Evolutionary conservation across 2,329 filamentous ascomycete genomes (phyloP).

Genomic region (Volutella citrinella): DNA sequence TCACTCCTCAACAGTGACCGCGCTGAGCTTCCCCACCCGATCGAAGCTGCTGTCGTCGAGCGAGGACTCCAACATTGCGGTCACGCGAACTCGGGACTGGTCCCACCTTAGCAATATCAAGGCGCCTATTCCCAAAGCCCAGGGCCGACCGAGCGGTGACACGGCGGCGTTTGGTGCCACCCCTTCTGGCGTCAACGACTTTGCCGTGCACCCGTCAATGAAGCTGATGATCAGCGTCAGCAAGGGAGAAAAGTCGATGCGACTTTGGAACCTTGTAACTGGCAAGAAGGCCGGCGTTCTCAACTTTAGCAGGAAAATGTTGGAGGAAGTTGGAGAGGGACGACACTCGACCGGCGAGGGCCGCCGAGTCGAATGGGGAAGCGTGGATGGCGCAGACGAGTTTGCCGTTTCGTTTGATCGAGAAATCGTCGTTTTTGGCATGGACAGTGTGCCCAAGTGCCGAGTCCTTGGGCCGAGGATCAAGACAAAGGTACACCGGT

Average conservation of each 20-base stretch:
- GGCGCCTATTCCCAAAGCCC: conserved; percentile 76
- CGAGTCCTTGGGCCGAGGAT: conserved; percentile 65
- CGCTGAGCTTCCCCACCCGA: conserved; percentile 77
- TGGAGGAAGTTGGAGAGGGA: conserved; percentile 73
- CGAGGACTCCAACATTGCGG: conserved; percentile 88
- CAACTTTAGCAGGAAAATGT: conserved; percentile 72
- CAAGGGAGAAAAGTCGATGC: conserved; percentile 85
- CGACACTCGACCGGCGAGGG: conserved; percentile 79
- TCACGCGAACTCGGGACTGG: conserved; percentile 87
- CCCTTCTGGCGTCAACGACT: conserved; percentile 88
- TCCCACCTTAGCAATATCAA: conserved; percentile 84
- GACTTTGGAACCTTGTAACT: conserved; percentile 94
- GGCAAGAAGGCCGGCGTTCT: conserved; percentile 93
- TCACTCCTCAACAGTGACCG: conserved; percentile 78
- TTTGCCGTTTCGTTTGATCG: conserved; percentile 89
- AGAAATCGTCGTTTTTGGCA: conserved; percentile 79
- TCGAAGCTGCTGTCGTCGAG: conserved; percentile 84
- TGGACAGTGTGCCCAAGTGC: conserved; percentile 80
- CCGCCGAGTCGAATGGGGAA: conserved; percentile 76
- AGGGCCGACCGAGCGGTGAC: conserved; percentile 82
- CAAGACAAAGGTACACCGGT: conserved; percentile 77
- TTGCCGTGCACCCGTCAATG: conserved; percentile 93
- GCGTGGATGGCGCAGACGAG: conserved; percentile 67
- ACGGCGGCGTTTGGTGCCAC: conserved; percentile 78
- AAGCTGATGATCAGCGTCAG: conserved; percentile 95